phyloP scores from a whole-genome alignment of 2,329 filamentous ascomycete species.

The Coniosporium tulheliwenetii region DNA sequence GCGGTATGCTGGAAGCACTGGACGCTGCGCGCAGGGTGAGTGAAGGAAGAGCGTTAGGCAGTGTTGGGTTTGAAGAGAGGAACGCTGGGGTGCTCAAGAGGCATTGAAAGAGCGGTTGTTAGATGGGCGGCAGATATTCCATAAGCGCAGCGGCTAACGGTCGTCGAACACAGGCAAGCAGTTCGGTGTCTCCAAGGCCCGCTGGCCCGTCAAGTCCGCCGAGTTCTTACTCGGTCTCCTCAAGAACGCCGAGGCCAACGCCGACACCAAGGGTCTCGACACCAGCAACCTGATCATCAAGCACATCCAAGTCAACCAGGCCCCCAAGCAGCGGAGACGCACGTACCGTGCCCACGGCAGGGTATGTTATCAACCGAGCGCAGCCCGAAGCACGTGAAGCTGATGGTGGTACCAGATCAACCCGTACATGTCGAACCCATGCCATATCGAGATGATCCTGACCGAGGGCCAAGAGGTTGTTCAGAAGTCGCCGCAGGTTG shows the following conservation, averaged over 20 bases:
- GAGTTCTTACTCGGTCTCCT: slow-evolving; percentile 95
- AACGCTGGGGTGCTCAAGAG: neutral
- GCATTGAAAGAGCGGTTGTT: neutral
- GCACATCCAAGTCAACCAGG: slow-evolving; percentile 99
- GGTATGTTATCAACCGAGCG: slow-evolving; percentile 49
- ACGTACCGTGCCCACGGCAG: slow-evolving; percentile 99
- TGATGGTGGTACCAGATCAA: slow-evolving; percentile 56
- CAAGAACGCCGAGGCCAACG: slow-evolving; percentile 94
- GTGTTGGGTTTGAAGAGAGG: neutral
- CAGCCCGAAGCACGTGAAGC: slow-evolving; percentile 1
- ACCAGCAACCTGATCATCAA: slow-evolving; percentile 96
- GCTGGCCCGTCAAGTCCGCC: slow-evolving; percentile 99
- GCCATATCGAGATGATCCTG: slow-evolving; percentile 99
- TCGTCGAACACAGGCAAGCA: slow-evolving; percentile 60
- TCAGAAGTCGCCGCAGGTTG: slow-evolving; percentile 65
- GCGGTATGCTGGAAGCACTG: slow-evolving; percentile 90
- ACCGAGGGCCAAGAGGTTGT: slow-evolving; percentile 94
- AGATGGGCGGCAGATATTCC: neutral
- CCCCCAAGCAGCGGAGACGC: slow-evolving; percentile 95
- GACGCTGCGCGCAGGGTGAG: slow-evolving; percentile 95
- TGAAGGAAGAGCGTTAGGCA: slow-evolving; percentile 10
- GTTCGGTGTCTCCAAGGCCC: slow-evolving; percentile 93
- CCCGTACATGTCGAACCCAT: slow-evolving; percentile 99
- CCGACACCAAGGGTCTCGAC: slow-evolving; percentile 93
- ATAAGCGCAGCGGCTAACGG: neutral